Conservation (phyloP, 345 rosid genomes). For the Reutealis trisperma region DNA sequence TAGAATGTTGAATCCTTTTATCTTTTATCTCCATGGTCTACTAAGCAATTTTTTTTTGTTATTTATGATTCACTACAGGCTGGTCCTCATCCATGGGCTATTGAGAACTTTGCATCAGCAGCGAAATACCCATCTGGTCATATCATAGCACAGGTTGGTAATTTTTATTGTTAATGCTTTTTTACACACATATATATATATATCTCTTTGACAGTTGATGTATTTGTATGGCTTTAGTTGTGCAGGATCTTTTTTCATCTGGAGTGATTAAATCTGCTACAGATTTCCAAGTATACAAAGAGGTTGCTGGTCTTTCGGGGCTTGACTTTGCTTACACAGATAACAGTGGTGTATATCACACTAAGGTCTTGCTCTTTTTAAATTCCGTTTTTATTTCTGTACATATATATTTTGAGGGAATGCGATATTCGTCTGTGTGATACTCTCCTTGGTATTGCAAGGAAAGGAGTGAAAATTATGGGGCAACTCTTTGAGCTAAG, state of each 20-base stretch:
- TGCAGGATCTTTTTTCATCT: slow-evolving; percentile 83
- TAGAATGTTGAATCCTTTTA: not conserved
- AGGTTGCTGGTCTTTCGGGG: slow-evolving; percentile 92
- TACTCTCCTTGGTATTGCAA: slow-evolving; percentile 14
- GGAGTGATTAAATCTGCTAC: slow-evolving; percentile 82
- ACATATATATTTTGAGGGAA: not conserved
- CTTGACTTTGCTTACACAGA: slow-evolving; percentile 93
- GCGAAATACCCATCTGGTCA: slow-evolving; percentile 91
- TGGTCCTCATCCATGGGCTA: slow-evolving; percentile 90
- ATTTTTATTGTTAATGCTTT: not conserved
- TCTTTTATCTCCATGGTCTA: not conserved
- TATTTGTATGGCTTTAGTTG: slow-evolving; percentile 26
- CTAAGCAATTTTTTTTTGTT: slow-evolving; percentile 7
- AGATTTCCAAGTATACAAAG: slow-evolving; percentile 93
- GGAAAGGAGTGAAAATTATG: slow-evolving; percentile 8
- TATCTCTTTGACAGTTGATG: slow-evolving; percentile 13
- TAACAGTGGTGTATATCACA: slow-evolving; percentile 87
- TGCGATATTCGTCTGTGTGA: slow-evolving; percentile 10
- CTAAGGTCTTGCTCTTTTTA: slow-evolving; percentile 55
- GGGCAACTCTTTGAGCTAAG: not conserved
- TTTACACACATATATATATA: not conserved
- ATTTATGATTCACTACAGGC: slow-evolving; percentile 48
- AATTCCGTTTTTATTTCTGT: not conserved
- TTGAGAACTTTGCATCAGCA: slow-evolving; percentile 75
- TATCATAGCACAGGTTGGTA: slow-evolving; percentile 69